Conservation (phyloP, 2,329 filamentous ascomycete species). For the Fusarium veterinarium region DNA sequence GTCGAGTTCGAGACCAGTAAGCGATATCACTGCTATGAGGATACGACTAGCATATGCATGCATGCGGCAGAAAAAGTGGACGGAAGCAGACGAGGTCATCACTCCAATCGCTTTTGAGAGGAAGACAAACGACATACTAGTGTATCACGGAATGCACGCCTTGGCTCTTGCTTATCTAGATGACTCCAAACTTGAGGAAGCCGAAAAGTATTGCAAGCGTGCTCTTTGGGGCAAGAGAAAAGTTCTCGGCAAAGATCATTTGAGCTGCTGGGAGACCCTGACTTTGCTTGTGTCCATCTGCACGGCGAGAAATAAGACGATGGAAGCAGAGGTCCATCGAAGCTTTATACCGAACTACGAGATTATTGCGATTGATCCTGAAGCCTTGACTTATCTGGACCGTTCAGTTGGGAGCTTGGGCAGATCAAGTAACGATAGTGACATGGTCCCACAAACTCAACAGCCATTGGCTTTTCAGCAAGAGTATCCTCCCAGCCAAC, state of each 20-base stretch:
- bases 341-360: not conserved
- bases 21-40: not conserved
- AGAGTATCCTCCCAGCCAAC: not conserved
- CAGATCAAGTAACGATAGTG: not conserved
- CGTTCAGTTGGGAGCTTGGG: not conserved
- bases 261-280: not conserved
- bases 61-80: not conserved
- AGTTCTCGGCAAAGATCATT: not conserved
- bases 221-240: not conserved
- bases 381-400: not conserved
- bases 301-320: not conserved
- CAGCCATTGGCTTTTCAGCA: not conserved
- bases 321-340: not conserved
- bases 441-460: accelerated
- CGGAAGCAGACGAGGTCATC: not conserved
- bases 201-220: not conserved
- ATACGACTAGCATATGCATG: not conserved
- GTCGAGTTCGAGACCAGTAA: not conserved
- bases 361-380: not conserved
- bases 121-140: not conserved
- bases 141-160: not conserved
- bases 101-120: not conserved
- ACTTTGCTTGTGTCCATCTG: not conserved
- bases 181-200: not conserved
- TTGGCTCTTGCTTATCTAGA: not conserved